Conservation (phyloP, 1,284 basidiomycete species). For the Rhodofomes roseus region DNA sequence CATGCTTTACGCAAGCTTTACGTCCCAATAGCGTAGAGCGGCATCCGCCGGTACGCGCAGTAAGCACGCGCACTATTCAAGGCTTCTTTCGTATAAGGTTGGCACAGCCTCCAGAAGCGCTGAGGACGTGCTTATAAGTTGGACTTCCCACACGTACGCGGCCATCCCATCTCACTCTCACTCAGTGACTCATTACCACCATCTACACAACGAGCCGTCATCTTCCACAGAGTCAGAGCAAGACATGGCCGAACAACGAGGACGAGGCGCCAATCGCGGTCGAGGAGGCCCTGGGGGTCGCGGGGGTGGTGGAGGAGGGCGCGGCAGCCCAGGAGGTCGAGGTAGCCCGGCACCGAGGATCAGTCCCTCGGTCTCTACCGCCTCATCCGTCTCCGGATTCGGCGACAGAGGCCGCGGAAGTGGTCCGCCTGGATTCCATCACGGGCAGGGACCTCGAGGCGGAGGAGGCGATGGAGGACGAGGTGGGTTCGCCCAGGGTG, state of each 20-base stretch:
- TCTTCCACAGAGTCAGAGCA: background rate
- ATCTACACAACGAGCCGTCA: background rate
- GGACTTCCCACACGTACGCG: background rate
- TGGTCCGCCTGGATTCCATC: slow-evolving; percentile 1
- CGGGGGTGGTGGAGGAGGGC: slow-evolving; percentile 10
- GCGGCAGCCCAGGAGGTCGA: slow-evolving; percentile 5
- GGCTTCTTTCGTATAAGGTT: background rate
- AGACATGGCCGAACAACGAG: background rate
- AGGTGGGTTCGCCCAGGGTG: slow-evolving; percentile 17
- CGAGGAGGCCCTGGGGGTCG: slow-evolving; percentile 11
- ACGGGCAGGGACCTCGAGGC: slow-evolving; percentile 9
- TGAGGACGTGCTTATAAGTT: background rate
- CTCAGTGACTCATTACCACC: too few species aligned
- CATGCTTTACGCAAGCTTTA: too few species aligned
- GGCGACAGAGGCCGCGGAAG: slow-evolving; percentile 11
- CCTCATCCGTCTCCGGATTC: slow-evolving; percentile 11
- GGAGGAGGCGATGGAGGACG: slow-evolving; percentile 22
- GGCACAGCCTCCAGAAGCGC: background rate
- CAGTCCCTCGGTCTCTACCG: slow-evolving; percentile 16
- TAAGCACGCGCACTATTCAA: background rate
- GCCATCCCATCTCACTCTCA: background rate
- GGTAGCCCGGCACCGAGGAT: slow-evolving; percentile 14
- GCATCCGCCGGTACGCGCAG: background rate
- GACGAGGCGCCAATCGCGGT: background rate
- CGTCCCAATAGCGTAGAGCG: too few species aligned